Evolutionary conservation across 192 early-diverging fungal genomes (phyloP), one percentile per base, ranked within the genome.

Genomic region (Coemansia sp.): DNA sequence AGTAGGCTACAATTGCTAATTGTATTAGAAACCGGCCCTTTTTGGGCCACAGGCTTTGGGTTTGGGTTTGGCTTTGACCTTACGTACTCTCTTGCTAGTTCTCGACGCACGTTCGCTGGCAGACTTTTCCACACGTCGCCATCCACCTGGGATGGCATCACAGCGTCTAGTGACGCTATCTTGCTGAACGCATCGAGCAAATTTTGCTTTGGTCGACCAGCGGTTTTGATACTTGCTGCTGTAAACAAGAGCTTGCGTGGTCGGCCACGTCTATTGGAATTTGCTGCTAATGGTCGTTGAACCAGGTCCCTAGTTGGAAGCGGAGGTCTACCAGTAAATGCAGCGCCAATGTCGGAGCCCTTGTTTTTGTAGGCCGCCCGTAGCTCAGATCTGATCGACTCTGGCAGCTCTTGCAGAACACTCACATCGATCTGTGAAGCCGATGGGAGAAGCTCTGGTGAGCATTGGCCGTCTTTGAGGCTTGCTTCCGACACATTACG

Each of bases 111-210:
- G 23, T 38, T 68, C 21, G 52, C 49, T 4, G 80, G 80, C 45
- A 83, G 60, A 10, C 67, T 45, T 0, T 61, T 45, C 74, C 74
- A 83, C 44, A 77, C 72, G 18, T 66, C 66, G 23, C 33, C 49
- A 45, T 83, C 80, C 65, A 77, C 64, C 46, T 83, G 78, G 46
- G 78, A 81, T 33, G 78, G 73, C 78, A 81, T 69, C 15, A 81
- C 51, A 26, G 35, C 49, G 35, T 81, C 78, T 9, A 81, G 61
- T 2, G 60, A 36, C 45, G 69, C 64, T 10, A 75, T 57, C 24
- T 70, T 75, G 36, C 64, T 66, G 39, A 81, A 81, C 18, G 78
- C 73, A 11, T 68, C 62, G 23, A 80, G 18, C 35, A 80, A 45
- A n/a, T 60, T 70, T 49, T 60, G 20, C 45, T 65, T 61, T 23